Base-by-base conservation (phyloP, 306 rosid species). In the Pterocarpus macrocarpus region DNA sequence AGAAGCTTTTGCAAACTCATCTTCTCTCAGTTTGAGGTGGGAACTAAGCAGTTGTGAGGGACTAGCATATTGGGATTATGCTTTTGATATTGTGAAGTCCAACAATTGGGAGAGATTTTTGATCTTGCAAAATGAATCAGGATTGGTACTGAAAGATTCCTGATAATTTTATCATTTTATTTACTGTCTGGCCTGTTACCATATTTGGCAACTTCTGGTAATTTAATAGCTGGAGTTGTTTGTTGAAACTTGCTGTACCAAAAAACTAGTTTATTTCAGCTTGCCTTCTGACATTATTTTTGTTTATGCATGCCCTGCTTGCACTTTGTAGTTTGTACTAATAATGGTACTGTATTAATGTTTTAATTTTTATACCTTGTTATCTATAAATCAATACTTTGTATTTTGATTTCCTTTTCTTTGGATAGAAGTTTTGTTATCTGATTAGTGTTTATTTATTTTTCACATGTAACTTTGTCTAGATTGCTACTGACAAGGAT, bases 11-110 rank as follows among this genome's bases (percentile, higher is more conserved):
- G 95, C 95, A 71, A 95, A 95, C 77, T 91, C 97, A 81, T 95
- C 99, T 85, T 93, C 97, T 64, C 92, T 93, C 71, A 77, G 65
- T 86, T 87, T 95, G 93, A 86, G 84, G 78, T 95, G 99, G 99
- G 95, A 88, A 76, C 95, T 95, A 74, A 69, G 87, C 74, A 73
- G 85, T 82, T 92, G 97, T 84, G 90, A 86, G 56, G 95, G 90
- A 80, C 81, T 93, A 68, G 97, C 94, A 71, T 78, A 87, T 75
- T 95, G 97, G 99, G 90, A 87, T 77, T 87, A 86, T 66, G 78
- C 83, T 73, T 67, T 75, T 83, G 88, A 89, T 80, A 73, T 71
- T 39, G 76, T 64, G 85, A 84, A 82, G 86, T 75, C 85, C 38
- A 78, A 68, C 84, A 69, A 84, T 38, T 95, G 97, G 97, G 97